phyloP scores from a whole-genome alignment of 352 stramenopile species.

The Ophiocytium majus region DNA sequence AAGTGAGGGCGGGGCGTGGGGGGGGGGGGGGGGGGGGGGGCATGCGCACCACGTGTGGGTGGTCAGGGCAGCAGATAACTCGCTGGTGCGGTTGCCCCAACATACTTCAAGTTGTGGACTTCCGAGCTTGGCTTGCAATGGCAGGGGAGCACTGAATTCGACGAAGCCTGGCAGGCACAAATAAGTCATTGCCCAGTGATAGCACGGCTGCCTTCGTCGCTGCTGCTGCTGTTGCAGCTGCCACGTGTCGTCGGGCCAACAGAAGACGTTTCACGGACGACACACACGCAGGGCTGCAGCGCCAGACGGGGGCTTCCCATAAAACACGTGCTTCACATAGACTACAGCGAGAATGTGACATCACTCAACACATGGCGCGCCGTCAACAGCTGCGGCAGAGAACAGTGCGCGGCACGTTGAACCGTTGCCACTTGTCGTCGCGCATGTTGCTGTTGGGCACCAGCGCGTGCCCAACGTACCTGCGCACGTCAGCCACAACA shows the following conservation, averaged over 20 bases:
- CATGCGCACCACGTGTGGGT: no score
- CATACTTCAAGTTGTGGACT: not conserved
- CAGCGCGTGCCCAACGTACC: not conserved
- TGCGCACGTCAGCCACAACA: not conserved
- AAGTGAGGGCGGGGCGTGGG: no score
- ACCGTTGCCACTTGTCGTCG: no score
- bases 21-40: no score
- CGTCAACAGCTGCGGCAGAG: not conserved
- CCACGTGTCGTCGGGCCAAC: not conserved
- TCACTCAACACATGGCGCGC: not conserved
- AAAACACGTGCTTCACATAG: not conserved
- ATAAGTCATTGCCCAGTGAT: no score
- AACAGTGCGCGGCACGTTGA: no score
- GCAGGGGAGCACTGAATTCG: no score
- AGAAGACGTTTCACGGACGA: not conserved
- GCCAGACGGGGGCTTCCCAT: not conserved
- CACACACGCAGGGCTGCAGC: not conserved
- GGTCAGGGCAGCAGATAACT: no score
- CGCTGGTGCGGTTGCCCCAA: not conserved
- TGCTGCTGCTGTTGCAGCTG: not conserved
- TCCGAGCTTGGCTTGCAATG: no score
- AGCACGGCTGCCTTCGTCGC: not conserved
- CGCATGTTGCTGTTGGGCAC: no score
- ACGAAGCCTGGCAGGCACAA: no score
- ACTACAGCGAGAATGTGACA: not conserved